These are phyloP conservation scores for Stemphylium vesicarium DNA, from an alignment of 2,329 filamentous ascomycete genomes.

Conservation along the genomic window DNA sequence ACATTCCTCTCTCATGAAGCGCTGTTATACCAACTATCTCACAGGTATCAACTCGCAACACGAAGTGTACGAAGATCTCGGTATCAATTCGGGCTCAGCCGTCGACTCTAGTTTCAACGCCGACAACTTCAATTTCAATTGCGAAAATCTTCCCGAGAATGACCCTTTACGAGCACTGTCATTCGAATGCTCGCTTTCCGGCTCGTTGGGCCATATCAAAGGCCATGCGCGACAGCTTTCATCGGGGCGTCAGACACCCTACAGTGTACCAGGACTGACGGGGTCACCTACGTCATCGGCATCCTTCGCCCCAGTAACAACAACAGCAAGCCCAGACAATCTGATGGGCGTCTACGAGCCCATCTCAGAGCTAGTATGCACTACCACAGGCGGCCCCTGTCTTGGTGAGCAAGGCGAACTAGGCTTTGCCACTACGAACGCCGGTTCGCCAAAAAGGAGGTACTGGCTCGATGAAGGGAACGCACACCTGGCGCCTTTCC, in stretches of 20 bases:
- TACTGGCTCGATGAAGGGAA: constrained; percentile 15
- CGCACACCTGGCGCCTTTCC: constrained; percentile 7
- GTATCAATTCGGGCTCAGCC: constrained; percentile 25
- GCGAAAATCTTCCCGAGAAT: constrained; percentile 9
- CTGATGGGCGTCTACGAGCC: constrained; percentile 17
- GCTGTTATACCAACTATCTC: not conserved
- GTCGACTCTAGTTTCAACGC: constrained; percentile 41
- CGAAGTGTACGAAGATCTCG: constrained; percentile 46
- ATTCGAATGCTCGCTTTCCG: constrained; percentile 38
- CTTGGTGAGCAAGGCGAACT: constrained; percentile 34
- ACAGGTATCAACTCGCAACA: constrained; percentile 22
- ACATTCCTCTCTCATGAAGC: too few species aligned
- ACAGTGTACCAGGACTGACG: constrained; percentile 22
- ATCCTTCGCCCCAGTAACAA: constrained; percentile 16
- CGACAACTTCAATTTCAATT: constrained; percentile 36
- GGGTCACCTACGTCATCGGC: constrained; percentile 25
- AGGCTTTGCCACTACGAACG: constrained; percentile 16
- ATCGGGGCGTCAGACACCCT: constrained; percentile 22
- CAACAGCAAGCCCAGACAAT: constrained; percentile 14
- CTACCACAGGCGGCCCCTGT: constrained; percentile 18
- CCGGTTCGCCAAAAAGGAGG: constrained; percentile 10
- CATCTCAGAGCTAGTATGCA: constrained; percentile 30
- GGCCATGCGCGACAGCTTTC: constrained; percentile 19
- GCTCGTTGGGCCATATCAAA: constrained; percentile 24
- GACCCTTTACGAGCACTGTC: constrained; percentile 24